Conservation (phyloP, 345 rosid species). For the Pistacia atlantica region DNA sequence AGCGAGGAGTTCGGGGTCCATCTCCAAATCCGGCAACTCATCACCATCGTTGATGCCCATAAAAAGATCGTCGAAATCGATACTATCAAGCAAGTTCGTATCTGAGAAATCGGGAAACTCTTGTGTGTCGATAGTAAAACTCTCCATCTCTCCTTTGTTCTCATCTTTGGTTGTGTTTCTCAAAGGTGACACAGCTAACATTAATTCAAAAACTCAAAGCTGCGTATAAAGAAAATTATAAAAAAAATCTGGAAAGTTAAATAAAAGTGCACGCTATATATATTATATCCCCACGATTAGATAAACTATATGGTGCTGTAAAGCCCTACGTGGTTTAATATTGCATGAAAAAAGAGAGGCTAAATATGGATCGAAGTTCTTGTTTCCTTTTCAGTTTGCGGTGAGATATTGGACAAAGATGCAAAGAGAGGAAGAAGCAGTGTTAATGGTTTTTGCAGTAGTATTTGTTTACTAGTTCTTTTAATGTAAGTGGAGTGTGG, state of each 20-base stretch:
- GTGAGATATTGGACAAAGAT: slow-evolving; percentile 6
- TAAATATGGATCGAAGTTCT: background rate
- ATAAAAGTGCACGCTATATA: background rate
- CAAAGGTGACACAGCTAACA: slow-evolving; percentile 78
- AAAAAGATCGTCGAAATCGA: slow-evolving; percentile 81
- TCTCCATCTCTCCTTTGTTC: slow-evolving; percentile 48
- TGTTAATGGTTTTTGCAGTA: slow-evolving; percentile 13
- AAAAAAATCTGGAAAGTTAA: background rate
- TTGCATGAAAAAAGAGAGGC: slow-evolving; percentile 20
- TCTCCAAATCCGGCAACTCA: slow-evolving; percentile 69
- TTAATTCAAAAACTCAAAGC: slow-evolving; percentile 32
- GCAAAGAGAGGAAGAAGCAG: slow-evolving; percentile 9
- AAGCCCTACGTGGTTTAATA: background rate
- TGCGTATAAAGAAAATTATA: background rate
- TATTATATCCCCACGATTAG: background rate
- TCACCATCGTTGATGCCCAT: slow-evolving; percentile 59
- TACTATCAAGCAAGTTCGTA: slow-evolving; percentile 50
- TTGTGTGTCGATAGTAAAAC: slow-evolving; percentile 30
- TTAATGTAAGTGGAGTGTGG: slow-evolving; percentile 25
- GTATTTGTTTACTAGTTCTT: slow-evolving; percentile 17
- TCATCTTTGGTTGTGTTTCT: slow-evolving; percentile 41
- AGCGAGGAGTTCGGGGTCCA: slow-evolving; percentile 64
- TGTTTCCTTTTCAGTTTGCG: background rate
- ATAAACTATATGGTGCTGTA: background rate
- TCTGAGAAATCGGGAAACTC: slow-evolving; percentile 56